These are phyloP conservation scores for Leccinum pellstonianum DNA, from an alignment of 768 basidiomycete genomes.

Conservation along the genomic window DNA sequence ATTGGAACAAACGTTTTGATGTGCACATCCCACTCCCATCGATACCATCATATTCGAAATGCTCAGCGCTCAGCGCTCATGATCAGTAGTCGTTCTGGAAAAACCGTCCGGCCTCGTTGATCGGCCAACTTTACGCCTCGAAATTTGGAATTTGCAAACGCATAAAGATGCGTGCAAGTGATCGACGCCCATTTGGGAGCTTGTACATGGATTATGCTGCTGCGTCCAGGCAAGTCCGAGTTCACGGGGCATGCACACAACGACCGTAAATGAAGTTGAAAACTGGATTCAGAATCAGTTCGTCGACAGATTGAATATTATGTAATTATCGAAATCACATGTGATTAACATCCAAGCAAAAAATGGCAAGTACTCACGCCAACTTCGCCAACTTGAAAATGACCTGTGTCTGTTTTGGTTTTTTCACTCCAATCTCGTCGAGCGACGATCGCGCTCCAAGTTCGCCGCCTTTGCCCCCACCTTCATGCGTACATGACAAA, in stretches of 20 bases:
- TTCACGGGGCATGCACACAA: no score
- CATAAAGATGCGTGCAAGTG: neutral
- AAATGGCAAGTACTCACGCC: no score
- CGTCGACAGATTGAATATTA: no score
- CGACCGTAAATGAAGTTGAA: no score
- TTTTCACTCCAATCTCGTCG: neutral
- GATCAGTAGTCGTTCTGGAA: neutral
- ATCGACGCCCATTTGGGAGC: neutral
- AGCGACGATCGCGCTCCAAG: no score
- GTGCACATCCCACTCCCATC: neutral
- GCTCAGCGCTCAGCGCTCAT: neutral
- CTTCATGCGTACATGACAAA: slow-evolving; percentile 63
- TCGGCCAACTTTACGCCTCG: neutral
- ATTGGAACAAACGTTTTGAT: neutral
- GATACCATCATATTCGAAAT: neutral
- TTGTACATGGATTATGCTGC: no score
- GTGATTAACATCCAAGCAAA: no score
- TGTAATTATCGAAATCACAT: no score
- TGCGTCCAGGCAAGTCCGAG: no score
- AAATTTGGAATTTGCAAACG: neutral
- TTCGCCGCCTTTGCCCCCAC: neutral
- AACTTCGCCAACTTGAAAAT: no score
- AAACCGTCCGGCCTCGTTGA: neutral
- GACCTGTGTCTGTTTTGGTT: neutral
- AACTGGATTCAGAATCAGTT: no score